These are phyloP conservation scores for Talaromyces trachyspermus DNA, from an alignment of 495 filamentous ascomycete species.

Conservation along the genomic window DNA sequence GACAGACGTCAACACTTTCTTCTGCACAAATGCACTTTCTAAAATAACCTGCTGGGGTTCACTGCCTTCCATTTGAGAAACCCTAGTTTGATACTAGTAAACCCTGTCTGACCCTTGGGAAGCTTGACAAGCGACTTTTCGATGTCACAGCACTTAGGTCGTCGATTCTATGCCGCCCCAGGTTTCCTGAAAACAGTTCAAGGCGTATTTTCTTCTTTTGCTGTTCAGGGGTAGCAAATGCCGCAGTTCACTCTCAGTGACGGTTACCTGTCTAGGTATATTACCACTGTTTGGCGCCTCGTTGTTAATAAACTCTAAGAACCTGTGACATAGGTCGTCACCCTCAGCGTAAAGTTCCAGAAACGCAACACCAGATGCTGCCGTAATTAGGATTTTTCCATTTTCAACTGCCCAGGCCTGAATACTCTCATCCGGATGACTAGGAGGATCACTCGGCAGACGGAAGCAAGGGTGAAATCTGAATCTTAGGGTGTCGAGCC, in stretches of 20 bases:
- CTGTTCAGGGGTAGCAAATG: constrained; percentile 60
- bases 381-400: constrained; percentile 71
- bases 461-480: constrained; percentile 87
- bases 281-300: constrained; percentile 50
- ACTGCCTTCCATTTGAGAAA: constrained; percentile 63
- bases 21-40: constrained; percentile 57
- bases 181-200: constrained; percentile 63
- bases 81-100: constrained; percentile 71
- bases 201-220: constrained; percentile 64
- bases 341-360: constrained; percentile 73
- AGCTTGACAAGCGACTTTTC: constrained; percentile 69
- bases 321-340: constrained; percentile 65
- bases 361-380: constrained; percentile 71
- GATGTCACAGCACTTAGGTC: constrained; percentile 62
- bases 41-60: constrained; percentile 68
- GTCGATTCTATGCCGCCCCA: constrained; percentile 64
- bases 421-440: constrained; percentile 65
- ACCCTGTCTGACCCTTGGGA: constrained; percentile 64
- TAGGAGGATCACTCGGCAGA: constrained; percentile 64
- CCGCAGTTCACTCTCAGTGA: constrained; percentile 71
- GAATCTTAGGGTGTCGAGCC: constrained; percentile 80
- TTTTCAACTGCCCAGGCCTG: constrained; percentile 84
- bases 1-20: constrained; percentile 67
- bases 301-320: constrained; percentile 66
- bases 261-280: constrained; percentile 61